These are phyloP conservation scores for Tetrahymena borealis DNA, from an alignment of 73 alveolate genomes.

Conservation along the genomic window DNA sequence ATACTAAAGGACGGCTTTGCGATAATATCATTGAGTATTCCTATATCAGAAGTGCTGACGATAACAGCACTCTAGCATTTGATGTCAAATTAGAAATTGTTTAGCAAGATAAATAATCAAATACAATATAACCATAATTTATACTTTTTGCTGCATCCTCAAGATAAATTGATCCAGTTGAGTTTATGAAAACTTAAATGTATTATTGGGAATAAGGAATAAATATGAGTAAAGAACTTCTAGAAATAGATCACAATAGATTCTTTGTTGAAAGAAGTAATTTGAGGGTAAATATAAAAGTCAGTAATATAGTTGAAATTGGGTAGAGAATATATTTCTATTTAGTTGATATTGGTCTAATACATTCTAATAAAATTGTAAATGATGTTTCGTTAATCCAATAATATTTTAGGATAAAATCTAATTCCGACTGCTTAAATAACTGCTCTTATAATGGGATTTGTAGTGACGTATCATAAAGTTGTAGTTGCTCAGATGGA, in stretches of 20 bases:
- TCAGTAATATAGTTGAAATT: neutral
- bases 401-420: neutral
- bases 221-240: neutral
- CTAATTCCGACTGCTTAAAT: neutral
- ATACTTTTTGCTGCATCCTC: neutral
- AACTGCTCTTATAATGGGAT: neutral
- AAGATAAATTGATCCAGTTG: neutral
- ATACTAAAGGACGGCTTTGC: too few relatives aligned
- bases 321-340: neutral
- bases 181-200: neutral
- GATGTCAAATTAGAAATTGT: neutral
- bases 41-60: too few relatives aligned
- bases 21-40: too few relatives aligned
- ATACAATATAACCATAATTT: neutral
- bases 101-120: neutral
- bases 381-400: neutral
- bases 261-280: neutral
- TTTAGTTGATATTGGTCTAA: neutral
- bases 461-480: neutral
- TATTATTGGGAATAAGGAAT: neutral
- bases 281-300: neutral
- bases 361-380: neutral
- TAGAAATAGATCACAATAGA: neutral
- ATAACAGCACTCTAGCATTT: neutral
- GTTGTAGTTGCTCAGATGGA: neutral